Percentiles rank a stretch among this genome's conserved stretches.
Conservation (phyloP, 805 yeast genomes). For the Candida gorgasii region DNA sequence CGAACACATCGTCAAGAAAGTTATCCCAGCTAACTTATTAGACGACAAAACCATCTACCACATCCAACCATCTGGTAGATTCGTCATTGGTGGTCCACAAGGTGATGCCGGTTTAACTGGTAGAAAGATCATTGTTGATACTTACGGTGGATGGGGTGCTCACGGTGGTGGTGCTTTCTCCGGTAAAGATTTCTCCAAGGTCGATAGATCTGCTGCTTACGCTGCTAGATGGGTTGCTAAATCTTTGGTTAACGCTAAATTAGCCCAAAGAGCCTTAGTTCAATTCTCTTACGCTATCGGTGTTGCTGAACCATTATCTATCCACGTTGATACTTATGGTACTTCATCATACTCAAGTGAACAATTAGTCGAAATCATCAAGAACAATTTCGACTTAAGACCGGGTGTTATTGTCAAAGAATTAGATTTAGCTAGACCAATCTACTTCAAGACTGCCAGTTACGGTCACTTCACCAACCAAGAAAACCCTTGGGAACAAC, state of each 20-base stretch:
- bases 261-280: slow-evolving; percentile 95
- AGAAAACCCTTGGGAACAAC: slow-evolving; percentile 98
- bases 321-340: slow-evolving; percentile 97
- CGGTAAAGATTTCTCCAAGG: slow-evolving; percentile 99
- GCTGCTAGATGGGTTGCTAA: slow-evolving; percentile 99
- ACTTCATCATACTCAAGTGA: slow-evolving; percentile 88
- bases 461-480: slow-evolving; percentile 99
- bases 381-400: slow-evolving; percentile 96
- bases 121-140: slow-evolving; percentile 98
- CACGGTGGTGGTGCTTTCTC: slow-evolving; percentile 99
- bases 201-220: slow-evolving; percentile 99
- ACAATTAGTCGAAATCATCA: slow-evolving; percentile 88
- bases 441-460: slow-evolving; percentile 97
- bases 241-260: slow-evolving; percentile 91
- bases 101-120: slow-evolving; percentile 99
- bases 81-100: slow-evolving; percentile 99
- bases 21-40: slow-evolving; percentile 84
- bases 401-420: slow-evolving; percentile 99
- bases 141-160: slow-evolving; percentile 99
- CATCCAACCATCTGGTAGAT: slow-evolving; percentile 99
- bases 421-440: slow-evolving; percentile 97
- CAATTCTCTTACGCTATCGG: slow-evolving; percentile 99
- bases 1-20: slow-evolving; percentile 84
- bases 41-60: slow-evolving; percentile 96
- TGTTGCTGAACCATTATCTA: slow-evolving; percentile 98